These are phyloP conservation scores for Colletotrichum acutatum DNA, from an alignment of 2,329 filamentous ascomycete species.

Conservation along the genomic window DNA sequence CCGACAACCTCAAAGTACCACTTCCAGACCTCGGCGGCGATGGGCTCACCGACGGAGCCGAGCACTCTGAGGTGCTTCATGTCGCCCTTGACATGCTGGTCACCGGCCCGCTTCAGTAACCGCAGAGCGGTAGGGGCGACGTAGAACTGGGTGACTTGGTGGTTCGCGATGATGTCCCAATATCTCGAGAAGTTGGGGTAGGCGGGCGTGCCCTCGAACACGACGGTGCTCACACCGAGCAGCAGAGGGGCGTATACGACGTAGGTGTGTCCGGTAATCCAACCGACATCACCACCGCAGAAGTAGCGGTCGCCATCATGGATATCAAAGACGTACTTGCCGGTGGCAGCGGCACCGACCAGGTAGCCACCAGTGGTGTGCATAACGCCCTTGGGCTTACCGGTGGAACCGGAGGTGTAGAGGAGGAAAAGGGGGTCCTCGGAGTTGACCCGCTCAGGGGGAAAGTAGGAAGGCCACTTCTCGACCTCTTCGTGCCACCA, in stretches of 20 bases:
- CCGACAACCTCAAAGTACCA: constrained; percentile 98
- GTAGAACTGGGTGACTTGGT: constrained; percentile 97
- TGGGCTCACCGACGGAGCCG: constrained; percentile 96
- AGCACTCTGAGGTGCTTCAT: constrained; percentile 92
- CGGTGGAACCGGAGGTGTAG: constrained; percentile 97
- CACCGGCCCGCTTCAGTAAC: constrained; percentile 92
- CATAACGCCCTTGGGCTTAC: constrained; percentile 99
- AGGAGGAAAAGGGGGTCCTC: constrained; percentile 98
- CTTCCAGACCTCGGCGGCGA: constrained; percentile 98
- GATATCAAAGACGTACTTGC: constrained; percentile 99
- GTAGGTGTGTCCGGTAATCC: constrained; percentile 99
- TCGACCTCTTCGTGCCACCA: constrained; percentile 99
- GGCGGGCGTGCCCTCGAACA: constrained; percentile 97
- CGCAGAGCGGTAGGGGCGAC: constrained; percentile 95
- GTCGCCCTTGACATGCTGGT: constrained; percentile 88
- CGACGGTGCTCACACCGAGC: constrained; percentile 92
- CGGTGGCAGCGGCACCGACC: constrained; percentile 90
- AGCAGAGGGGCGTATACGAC: constrained; percentile 96
- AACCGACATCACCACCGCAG: constrained; percentile 97
- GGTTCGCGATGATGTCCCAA: constrained; percentile 97
- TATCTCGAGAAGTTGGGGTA: constrained; percentile 98
- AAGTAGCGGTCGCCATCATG: constrained; percentile 95
- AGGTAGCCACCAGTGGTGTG: constrained; percentile 97
- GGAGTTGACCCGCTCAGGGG: constrained; percentile 88
- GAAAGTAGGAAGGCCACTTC: constrained; percentile 93